Percentiles rank a stretch among this genome's conserved stretches.
Evolutionary conservation across 176 grass and related monocot genomes (phyloP).

Genomic region (Guadua angustifolia): DNA sequence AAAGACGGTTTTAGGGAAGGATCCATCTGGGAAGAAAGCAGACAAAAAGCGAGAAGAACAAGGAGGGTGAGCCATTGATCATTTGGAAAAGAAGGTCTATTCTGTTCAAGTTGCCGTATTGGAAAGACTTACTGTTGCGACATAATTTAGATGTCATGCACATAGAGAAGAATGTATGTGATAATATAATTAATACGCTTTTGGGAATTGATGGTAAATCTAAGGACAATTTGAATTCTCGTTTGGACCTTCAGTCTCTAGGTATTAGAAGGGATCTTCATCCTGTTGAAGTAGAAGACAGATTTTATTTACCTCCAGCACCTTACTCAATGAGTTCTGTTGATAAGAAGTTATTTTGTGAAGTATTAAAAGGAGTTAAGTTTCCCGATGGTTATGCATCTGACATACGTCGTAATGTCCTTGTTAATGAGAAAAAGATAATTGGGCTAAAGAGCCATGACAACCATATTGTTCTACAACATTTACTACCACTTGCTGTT

Average conservation of each 20-base stretch:
- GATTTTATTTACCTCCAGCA: neutral
- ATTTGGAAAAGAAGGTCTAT: too few relatives aligned
- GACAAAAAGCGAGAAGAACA: too few relatives aligned
- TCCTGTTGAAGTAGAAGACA: neutral
- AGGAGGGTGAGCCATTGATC: too few relatives aligned
- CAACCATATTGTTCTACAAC: neutral
- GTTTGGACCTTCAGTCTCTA: neutral
- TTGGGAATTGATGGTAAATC: neutral
- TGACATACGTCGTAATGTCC: neutral
- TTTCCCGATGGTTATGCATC: neutral
- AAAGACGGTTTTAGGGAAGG: too few relatives aligned
- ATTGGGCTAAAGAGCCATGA: neutral
- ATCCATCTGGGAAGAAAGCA: too few relatives aligned
- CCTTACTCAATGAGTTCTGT: neutral
- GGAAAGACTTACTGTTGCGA: neutral
- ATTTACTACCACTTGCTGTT: neutral
- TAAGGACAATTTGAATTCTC: neutral
- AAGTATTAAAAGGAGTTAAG: neutral
- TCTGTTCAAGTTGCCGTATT: neutral
- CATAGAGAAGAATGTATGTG: neutral
- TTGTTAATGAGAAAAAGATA: neutral
- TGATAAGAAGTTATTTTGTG: neutral
- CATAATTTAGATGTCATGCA: neutral
- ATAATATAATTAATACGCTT: too few relatives aligned
- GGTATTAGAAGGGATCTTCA: neutral